A percentile compares a stretch with the other conserved stretches of the same genome.
phyloP scores from a whole-genome alignment of 176 grass and related monocot species.

The Melocanna baccifera region DNA sequence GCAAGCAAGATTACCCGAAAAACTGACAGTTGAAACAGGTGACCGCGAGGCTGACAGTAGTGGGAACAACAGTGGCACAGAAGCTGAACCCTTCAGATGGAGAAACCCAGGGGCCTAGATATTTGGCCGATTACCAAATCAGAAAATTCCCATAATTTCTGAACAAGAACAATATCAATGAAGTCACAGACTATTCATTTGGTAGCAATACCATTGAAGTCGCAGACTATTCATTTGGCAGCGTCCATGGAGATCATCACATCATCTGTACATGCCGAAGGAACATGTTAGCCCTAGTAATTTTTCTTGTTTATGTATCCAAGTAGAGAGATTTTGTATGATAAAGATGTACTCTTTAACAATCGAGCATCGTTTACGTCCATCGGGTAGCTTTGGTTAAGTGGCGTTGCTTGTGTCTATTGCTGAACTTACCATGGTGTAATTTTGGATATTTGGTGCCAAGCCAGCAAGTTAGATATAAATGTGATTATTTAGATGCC shows the following conservation, averaged over 20 bases:
- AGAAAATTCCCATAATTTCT: constrained; percentile 9
- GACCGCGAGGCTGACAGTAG: constrained; percentile 22
- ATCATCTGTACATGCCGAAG: constrained; percentile 34
- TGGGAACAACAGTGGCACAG: constrained; percentile 13
- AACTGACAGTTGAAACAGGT: constrained; percentile 11
- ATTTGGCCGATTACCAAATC: background rate
- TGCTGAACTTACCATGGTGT: background rate
- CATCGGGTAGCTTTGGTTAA: background rate
- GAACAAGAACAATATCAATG: background rate
- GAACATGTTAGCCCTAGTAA: background rate
- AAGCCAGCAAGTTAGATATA: background rate
- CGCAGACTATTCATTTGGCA: background rate
- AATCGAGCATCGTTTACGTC: background rate
- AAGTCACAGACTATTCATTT: background rate
- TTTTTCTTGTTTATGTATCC: constrained; percentile 32
- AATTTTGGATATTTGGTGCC: background rate
- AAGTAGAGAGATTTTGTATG: background rate
- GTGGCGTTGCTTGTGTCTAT: background rate
- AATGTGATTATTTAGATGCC: constrained; percentile 16
- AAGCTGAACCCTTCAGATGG: constrained; percentile 54
- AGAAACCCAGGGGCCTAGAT: constrained; percentile 43
- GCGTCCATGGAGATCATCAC: background rate
- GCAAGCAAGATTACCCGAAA: constrained; percentile 48
- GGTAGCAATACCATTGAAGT: background rate
- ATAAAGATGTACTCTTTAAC: background rate